phyloP scores from a whole-genome alignment of 371 early-diverging fungal species.

The Lichtheimia ornata region DNA sequence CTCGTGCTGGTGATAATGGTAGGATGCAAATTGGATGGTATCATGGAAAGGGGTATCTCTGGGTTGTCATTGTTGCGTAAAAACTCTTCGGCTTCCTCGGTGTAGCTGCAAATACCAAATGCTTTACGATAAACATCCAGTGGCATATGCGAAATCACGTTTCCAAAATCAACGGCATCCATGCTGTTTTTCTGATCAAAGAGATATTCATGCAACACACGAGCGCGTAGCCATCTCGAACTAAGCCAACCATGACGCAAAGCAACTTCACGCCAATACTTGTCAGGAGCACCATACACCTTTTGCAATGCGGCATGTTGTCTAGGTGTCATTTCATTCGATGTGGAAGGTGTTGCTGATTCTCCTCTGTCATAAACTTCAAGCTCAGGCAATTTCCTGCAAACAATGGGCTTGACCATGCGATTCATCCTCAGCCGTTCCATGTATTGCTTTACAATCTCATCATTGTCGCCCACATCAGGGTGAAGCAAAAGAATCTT shows the following conservation, averaged over 20 bases:
- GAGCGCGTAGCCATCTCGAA: conserved; percentile 26
- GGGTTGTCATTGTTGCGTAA: conserved; percentile 2
- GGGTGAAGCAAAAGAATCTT: conserved; percentile 16
- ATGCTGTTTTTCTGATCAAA: not conserved
- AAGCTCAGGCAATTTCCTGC: not conserved
- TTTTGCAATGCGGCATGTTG: not conserved
- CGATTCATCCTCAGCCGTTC: conserved; percentile 5
- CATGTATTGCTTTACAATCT: conserved; percentile 12
- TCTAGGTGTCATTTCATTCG: not conserved
- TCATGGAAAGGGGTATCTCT: conserved; percentile 12
- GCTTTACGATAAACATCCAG: conserved; percentile 12
- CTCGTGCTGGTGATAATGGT: no score
- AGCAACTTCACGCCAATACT: conserved; percentile 18
- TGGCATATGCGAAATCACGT: conserved; percentile 15
- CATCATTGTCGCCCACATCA: conserved; percentile 14
- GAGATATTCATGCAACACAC: conserved; percentile 19
- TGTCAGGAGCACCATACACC: conserved; percentile 4
- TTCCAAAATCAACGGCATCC: not conserved
- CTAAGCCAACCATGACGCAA: conserved; percentile 24
- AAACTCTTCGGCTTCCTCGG: conserved; percentile 13
- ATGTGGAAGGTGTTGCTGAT: not conserved
- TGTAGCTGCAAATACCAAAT: conserved; percentile 15
- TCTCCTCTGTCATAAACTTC: not conserved
- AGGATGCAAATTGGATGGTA: not conserved
- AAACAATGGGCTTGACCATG: not conserved